Conservation (phyloP, 331 rosid species). For the Malus hybrid region DNA sequence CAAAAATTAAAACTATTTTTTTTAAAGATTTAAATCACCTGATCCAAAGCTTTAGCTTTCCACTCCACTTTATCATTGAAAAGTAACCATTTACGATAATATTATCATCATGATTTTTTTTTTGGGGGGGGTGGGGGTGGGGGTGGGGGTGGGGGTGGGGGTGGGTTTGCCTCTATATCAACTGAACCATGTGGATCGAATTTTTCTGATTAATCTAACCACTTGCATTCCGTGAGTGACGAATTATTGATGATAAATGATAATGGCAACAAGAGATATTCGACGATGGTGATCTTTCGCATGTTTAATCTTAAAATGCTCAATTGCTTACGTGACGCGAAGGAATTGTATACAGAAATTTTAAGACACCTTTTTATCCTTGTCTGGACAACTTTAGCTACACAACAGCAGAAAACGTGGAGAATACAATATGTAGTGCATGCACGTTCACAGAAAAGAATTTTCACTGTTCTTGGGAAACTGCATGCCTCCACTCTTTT, state of each 20-base stretch:
- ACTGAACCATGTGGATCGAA: neutral
- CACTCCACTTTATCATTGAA: neutral
- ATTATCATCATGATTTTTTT: too few relatives aligned
- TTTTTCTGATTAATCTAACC: too few relatives aligned
- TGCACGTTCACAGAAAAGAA: too few relatives aligned
- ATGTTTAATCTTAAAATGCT: neutral
- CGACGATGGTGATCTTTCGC: neutral
- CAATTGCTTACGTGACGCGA: neutral
- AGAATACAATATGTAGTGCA: too few relatives aligned
- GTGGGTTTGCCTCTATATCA: neutral
- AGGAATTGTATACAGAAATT: neutral
- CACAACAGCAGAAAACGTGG: too few relatives aligned
- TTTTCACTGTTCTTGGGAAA: too few relatives aligned
- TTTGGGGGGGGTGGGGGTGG: too few relatives aligned
- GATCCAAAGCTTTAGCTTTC: neutral
- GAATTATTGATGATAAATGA: neutral
- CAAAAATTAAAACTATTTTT: rapidly evolving
- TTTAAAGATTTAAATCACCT: too few relatives aligned
- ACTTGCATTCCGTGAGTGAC: neutral
- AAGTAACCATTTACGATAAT: neutral
- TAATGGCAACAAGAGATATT: neutral
- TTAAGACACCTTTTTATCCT: too few relatives aligned
- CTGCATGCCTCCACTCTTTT: too few relatives aligned
- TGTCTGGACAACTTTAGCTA: too few relatives aligned
- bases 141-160: too few relatives aligned